Conservation (phyloP, 2,329 filamentous ascomycete species). For the Fusarium drepaniforme region DNA sequence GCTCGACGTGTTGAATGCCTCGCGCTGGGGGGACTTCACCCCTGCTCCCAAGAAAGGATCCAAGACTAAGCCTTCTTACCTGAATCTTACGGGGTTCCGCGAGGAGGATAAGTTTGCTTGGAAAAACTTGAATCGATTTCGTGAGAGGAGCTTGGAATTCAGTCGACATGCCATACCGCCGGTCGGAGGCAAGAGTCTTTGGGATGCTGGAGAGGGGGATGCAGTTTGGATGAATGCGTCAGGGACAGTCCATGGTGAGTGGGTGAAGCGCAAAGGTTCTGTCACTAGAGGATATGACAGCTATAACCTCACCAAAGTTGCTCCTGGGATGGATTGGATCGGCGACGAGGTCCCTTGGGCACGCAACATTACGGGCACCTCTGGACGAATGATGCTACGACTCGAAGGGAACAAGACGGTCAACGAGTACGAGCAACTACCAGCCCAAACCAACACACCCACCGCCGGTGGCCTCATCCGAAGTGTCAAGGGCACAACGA, state of each 20-base stretch:
- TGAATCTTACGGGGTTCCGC: slow-evolving; percentile 84
- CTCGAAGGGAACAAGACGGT: slow-evolving; percentile 67
- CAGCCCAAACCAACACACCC: slow-evolving; percentile 48
- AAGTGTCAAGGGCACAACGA: slow-evolving; percentile 77
- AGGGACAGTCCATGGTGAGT: slow-evolving; percentile 81
- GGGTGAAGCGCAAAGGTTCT: slow-evolving; percentile 71
- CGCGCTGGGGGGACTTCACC: slow-evolving; percentile 71
- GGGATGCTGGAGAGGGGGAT: slow-evolving; percentile 53
- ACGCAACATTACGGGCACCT: slow-evolving; percentile 82
- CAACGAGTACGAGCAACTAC: slow-evolving; percentile 57
- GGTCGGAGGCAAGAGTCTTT: slow-evolving; percentile 56
- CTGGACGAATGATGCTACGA: slow-evolving; percentile 77
- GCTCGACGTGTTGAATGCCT: slow-evolving; percentile 66
- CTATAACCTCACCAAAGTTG: slow-evolving; percentile 75
- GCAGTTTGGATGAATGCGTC: slow-evolving; percentile 83
- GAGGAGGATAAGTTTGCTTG: slow-evolving; percentile 82
- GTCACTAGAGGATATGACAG: slow-evolving; percentile 59
- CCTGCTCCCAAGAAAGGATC: slow-evolving; percentile 52
- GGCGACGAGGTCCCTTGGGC: slow-evolving; percentile 71
- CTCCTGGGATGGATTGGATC: slow-evolving; percentile 75
- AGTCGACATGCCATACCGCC: slow-evolving; percentile 64
- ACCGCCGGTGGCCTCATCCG: slow-evolving; percentile 69
- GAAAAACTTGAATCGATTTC: slow-evolving; percentile 77
- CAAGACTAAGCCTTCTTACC: slow-evolving; percentile 58
- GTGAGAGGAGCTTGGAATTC: slow-evolving; percentile 72